Evolutionary conservation across 2,329 filamentous ascomycete species (phyloP).

Genomic region (Phialocephala sp.): DNA sequence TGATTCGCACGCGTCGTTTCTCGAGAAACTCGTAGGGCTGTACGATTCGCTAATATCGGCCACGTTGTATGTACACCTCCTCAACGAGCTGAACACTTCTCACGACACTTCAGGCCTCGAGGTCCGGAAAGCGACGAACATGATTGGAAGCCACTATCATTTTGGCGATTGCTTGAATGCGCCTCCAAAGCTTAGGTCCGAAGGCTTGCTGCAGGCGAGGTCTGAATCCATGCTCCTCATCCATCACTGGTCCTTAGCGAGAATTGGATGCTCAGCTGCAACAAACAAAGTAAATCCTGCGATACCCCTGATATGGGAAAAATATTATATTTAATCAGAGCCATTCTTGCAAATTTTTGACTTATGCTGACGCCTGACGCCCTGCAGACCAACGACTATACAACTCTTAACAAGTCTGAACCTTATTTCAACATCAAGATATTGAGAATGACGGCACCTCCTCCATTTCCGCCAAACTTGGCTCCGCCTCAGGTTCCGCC

Average conservation of each 20-base stretch:
- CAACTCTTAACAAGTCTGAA: not conserved
- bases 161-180: slow-evolving; percentile 1
- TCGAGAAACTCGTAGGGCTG: not conserved
- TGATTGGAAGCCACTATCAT: not conserved
- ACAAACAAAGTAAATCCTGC: not conserved
- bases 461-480: not conserved
- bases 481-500: slow-evolving; percentile 13
- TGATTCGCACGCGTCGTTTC: not conserved
- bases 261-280: not conserved
- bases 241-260: slow-evolving; percentile 6
- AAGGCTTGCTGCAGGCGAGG: not conserved
- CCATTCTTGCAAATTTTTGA: not conserved
- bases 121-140: not conserved
- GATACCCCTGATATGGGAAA: not conserved
- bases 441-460: not conserved
- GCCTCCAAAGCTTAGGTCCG: slow-evolving; percentile 5
- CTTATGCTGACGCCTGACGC: not conserved
- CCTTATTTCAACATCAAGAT: not conserved
- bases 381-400: not conserved
- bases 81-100: not conserved
- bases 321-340: not conserved
- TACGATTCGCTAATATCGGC: not conserved
- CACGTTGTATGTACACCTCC: not conserved
- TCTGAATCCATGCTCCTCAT: slow-evolving; percentile 1
- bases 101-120: not conserved